These are phyloP conservation scores for Cutaneotrichosporon dermatis DNA, from an alignment of 1,284 basidiomycete genomes.

Conservation along the genomic window DNA sequence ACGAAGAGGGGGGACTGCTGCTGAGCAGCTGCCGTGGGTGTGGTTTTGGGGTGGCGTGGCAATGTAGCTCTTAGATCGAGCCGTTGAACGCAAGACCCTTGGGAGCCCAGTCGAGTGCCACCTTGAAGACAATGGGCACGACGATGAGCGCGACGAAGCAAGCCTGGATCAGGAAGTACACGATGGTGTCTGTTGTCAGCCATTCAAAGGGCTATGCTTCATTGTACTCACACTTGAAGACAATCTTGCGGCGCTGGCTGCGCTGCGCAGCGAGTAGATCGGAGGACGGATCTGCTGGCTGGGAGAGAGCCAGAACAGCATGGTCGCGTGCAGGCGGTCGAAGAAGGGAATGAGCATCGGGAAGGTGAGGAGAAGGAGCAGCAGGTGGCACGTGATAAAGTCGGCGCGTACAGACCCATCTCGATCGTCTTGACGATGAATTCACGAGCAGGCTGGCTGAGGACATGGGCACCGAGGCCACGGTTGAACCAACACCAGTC, in stretches of 20 bases:
- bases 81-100: constrained; percentile 46
- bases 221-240: constrained; percentile 51
- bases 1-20: too few relatives aligned
- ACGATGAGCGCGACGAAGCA: constrained; percentile 66
- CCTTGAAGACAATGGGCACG: constrained; percentile 54
- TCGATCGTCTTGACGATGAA: constrained; percentile 95
- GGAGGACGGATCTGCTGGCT: constrained; percentile 85
- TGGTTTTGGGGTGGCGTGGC: too few relatives aligned
- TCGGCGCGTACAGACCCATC: constrained; percentile 93
- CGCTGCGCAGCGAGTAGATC: constrained; percentile 85
- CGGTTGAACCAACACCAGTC: constrained; percentile 94
- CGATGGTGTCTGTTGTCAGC: constrained; percentile 55
- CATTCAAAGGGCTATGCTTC: constrained; percentile 3
- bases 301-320: constrained; percentile 63
- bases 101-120: constrained; percentile 59
- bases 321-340: constrained; percentile 83
- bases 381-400: constrained; percentile 53
- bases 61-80: constrained; percentile 29
- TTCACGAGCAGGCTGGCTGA: constrained; percentile 91
- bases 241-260: constrained; percentile 78
- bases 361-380: constrained; percentile 70
- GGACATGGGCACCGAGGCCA: constrained; percentile 76
- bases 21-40: too few relatives aligned
- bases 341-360: constrained; percentile 81
- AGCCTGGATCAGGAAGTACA: constrained; percentile 72